Percentiles rank a stretch among this genome's conserved stretches.
Evolutionary conservation across 495 filamentous ascomycete species (phyloP).

Genomic region (Margaritispora aquatica): DNA sequence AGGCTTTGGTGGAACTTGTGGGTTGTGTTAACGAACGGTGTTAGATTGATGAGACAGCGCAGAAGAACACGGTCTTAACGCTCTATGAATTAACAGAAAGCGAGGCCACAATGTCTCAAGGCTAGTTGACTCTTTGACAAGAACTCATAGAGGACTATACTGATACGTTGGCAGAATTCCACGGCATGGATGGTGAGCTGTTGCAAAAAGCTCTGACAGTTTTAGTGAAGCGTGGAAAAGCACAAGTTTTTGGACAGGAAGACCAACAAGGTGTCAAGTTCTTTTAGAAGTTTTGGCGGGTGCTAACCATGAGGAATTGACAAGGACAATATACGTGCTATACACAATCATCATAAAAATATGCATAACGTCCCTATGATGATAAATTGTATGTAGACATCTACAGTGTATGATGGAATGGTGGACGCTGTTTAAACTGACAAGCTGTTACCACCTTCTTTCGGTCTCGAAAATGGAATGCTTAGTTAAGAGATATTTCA

Average conservation of each 20-base stretch:
- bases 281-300: constrained; percentile 50
- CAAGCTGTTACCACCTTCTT: too few relatives aligned
- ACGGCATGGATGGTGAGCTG: constrained; percentile 77
- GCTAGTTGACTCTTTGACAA: too few relatives aligned
- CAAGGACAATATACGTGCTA: too few relatives aligned
- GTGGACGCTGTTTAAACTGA: too few relatives aligned
- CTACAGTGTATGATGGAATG: too few relatives aligned
- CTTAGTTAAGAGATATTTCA: not conserved
- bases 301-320: not conserved
- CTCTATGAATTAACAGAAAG: constrained; percentile 69
- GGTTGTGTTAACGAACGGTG: not conserved
- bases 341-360: too few relatives aligned
- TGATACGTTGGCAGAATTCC: constrained; percentile 77
- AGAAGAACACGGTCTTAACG: constrained; percentile 67
- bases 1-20: not conserved
- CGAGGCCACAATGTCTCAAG: constrained; percentile 54
- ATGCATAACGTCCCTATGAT: too few relatives aligned
- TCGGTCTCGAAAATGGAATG: too few relatives aligned
- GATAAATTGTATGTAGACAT: too few relatives aligned
- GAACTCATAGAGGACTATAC: too few relatives aligned
- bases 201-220: constrained; percentile 71
- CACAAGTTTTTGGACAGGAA: constrained; percentile 86
- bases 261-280: constrained; percentile 92
- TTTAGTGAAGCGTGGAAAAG: constrained; percentile 82
- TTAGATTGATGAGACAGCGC: constrained; percentile 65